These are phyloP conservation scores for Mycotypha africana DNA, from an alignment of 371 early-diverging fungal genomes.

Conservation along the genomic window DNA sequence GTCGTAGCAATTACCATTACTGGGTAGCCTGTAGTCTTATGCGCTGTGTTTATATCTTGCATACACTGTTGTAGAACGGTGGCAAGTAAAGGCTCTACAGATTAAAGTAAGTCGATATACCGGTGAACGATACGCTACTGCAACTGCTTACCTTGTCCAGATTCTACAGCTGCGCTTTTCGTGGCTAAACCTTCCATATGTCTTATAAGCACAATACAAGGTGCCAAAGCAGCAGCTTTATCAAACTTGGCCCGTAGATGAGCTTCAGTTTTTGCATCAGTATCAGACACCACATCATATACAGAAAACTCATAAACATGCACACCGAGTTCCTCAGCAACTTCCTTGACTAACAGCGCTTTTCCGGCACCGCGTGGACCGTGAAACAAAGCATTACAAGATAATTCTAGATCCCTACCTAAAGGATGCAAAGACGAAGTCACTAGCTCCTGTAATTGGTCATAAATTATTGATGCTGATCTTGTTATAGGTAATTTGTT, in stretches of 20 bases:
- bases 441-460: constrained; percentile 49
- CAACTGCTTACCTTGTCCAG: constrained; percentile 51
- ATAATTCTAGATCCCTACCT: constrained; percentile 59
- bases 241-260: constrained; percentile 71
- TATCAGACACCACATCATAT: constrained; percentile 74
- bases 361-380: constrained; percentile 90
- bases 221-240: constrained; percentile 71
- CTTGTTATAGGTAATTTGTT: constrained; percentile 28
- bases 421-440: constrained; percentile 73
- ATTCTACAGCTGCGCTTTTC: constrained; percentile 61
- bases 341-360: constrained; percentile 54
- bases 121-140: no score
- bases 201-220: constrained; percentile 75
- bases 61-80: constrained; percentile 67
- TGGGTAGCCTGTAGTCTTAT: constrained; percentile 59
- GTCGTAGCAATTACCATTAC: constrained; percentile 78
- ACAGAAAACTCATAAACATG: constrained; percentile 71
- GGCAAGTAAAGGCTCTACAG: constrained; percentile 54
- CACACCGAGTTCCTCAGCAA: constrained; percentile 68
- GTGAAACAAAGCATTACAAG: constrained; percentile 70
- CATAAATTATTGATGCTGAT: constrained; percentile 19
- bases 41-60: constrained; percentile 44
- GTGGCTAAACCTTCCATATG: constrained; percentile 77
- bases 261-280: constrained; percentile 74
- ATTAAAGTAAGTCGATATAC: neutral